phyloP scores from a whole-genome alignment of 176 grass and related monocot species.

The Dactylis glomerata region DNA sequence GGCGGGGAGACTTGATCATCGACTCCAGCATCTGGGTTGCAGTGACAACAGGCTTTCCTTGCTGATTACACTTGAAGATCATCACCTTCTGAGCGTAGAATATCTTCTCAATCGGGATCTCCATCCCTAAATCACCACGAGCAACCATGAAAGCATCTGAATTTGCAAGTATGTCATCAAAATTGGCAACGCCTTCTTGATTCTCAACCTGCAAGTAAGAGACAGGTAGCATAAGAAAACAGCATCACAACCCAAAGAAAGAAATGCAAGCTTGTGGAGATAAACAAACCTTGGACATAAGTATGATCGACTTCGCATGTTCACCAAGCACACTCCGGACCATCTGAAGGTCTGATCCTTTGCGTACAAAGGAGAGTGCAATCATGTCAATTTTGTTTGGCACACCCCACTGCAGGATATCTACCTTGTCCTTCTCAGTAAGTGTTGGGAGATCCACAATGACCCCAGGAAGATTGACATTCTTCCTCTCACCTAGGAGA shows the following conservation, averaged over 20 bases:
- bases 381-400: conserved; percentile 93
- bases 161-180: conserved; percentile 82
- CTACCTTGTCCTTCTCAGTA: conserved; percentile 87
- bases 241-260: not conserved
- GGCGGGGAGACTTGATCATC: conserved; percentile 89
- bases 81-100: conserved; percentile 90
- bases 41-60: conserved; percentile 86
- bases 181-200: conserved; percentile 87
- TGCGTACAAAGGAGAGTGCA: conserved; percentile 75
- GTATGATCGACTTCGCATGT: conserved; percentile 68
- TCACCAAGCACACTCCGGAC: conserved; percentile 64
- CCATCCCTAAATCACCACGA: conserved; percentile 78
- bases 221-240: conserved; percentile 26
- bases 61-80: conserved; percentile 85
- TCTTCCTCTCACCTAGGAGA: conserved; percentile 71
- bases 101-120: conserved; percentile 92
- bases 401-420: conserved; percentile 75
- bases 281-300: conserved; percentile 83
- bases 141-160: conserved; percentile 93
- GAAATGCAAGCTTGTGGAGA: not conserved
- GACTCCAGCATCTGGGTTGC: conserved; percentile 94
- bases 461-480: conserved; percentile 83
- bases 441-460: conserved; percentile 80
- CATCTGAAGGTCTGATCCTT: conserved; percentile 78
- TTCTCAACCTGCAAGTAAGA: conserved; percentile 64